Conservation (phyloP, 73 alveolate species). For the Tetrahymena thermophila region DNA sequence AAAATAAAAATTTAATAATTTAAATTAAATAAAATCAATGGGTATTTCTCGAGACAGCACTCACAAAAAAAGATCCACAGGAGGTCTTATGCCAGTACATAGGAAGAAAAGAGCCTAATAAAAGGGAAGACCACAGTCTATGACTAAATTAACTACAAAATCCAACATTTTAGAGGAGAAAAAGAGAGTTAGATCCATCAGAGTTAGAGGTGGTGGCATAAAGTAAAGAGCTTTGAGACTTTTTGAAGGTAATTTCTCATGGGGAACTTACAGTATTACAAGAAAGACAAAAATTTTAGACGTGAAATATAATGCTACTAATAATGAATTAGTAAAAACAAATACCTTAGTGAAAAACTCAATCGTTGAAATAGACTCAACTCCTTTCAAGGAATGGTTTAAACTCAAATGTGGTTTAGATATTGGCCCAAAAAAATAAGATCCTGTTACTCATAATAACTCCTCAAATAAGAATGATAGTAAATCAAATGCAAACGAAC, state of each 20-base stretch:
- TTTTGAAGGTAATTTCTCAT: conserved; percentile 87
- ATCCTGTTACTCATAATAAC: conserved; percentile 23
- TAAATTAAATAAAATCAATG: conserved; percentile 31
- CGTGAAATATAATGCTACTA: conserved; percentile 92
- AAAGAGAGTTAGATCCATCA: conserved; percentile 45
- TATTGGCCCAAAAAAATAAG: conserved; percentile 60
- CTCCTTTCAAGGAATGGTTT: conserved; percentile 93
- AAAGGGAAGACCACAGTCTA: conserved; percentile 87
- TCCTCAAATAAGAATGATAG: conserved; percentile 55
- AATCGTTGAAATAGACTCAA: conserved; percentile 90
- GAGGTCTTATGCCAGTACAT: conserved; percentile 97
- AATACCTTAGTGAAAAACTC: conserved; percentile 88
- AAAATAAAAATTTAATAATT: no score
- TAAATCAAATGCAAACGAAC: conserved; percentile 35
- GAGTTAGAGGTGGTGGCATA: conserved; percentile 83
- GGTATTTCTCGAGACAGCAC: conserved; percentile 94
- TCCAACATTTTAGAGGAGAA: not conserved
- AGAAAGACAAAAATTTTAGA: conserved; percentile 72
- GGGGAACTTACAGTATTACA: conserved; percentile 75
- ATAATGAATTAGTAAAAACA: conserved; percentile 95
- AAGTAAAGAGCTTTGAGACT: conserved; percentile 90
- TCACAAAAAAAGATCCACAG: conserved; percentile 91
- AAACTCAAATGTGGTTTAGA: conserved; percentile 69
- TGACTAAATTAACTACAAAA: conserved; percentile 59
- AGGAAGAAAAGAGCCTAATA: conserved; percentile 94